These are phyloP conservation scores for Cordia subcordata DNA, from an alignment of 257 asterid species.

Conservation along the genomic window DNA sequence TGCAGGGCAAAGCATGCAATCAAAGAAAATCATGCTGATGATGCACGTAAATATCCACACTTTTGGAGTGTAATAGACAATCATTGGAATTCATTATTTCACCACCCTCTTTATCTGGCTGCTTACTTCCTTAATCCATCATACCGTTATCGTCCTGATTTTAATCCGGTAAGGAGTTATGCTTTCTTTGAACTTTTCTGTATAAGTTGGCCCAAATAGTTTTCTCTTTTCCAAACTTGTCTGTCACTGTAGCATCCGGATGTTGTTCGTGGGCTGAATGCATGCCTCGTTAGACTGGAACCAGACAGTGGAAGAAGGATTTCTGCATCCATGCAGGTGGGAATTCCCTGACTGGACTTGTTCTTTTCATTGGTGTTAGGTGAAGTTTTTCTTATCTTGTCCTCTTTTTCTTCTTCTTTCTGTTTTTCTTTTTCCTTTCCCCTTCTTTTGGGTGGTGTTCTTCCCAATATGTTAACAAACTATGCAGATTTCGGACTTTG, in stretches of 20 bases:
- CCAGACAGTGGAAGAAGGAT: slow-evolving; percentile 73
- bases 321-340: slow-evolving; percentile 93
- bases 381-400: not conserved
- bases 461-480: slow-evolving; percentile 9
- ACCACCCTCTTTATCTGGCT: slow-evolving; percentile 85
- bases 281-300: slow-evolving; percentile 79
- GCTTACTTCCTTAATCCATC: slow-evolving; percentile 86
- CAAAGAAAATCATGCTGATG: slow-evolving; percentile 65
- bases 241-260: slow-evolving; percentile 69
- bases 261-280: slow-evolving; percentile 82
- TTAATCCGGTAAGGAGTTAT: slow-evolving; percentile 59
- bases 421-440: not conserved
- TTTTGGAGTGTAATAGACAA: slow-evolving; percentile 71
- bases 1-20: slow-evolving; percentile 66
- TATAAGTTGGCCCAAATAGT: slow-evolving; percentile 9
- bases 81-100: slow-evolving; percentile 64
- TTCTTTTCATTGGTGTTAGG: slow-evolving; percentile 1
- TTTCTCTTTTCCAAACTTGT: slow-evolving; percentile 15
- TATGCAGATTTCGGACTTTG: slow-evolving; percentile 76
- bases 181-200: slow-evolving; percentile 14
- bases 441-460: not conserved
- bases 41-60: slow-evolving; percentile 62
- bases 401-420: not conserved
- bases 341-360: slow-evolving; percentile 9
- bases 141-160: slow-evolving; percentile 76